These are phyloP conservation scores for Pythium guiyangense DNA, from an alignment of 352 stramenopile species.

Conservation along the genomic window DNA sequence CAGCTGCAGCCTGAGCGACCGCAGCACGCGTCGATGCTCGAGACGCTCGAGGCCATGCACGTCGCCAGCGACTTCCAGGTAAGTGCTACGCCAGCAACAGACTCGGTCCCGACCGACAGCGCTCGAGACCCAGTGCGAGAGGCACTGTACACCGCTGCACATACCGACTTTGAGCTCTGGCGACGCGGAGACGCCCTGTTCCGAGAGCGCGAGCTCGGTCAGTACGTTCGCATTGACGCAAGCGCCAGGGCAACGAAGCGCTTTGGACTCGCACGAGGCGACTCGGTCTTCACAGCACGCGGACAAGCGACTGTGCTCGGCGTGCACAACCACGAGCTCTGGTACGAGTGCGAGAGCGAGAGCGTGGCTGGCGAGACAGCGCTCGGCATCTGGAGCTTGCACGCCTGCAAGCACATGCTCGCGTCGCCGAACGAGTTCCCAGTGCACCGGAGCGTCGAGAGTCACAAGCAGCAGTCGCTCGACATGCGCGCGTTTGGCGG, in stretches of 20 bases:
- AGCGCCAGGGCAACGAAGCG: slow-evolving; percentile 17
- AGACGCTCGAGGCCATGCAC: slow-evolving; percentile 27
- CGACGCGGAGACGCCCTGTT: slow-evolving; percentile 18
- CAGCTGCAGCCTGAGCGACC: slow-evolving; percentile 6
- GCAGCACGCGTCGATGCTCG: slow-evolving; percentile 38
- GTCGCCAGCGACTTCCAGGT: slow-evolving; percentile 20
- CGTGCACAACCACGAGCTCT: slow-evolving; percentile 57
- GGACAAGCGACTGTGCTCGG: slow-evolving; percentile 63
- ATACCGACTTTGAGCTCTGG: slow-evolving; percentile 26
- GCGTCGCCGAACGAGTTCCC: slow-evolving; percentile 35
- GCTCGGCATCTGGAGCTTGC: slow-evolving; percentile 43
- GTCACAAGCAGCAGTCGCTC: neutral
- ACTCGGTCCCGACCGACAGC: neutral
- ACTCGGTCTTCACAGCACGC: slow-evolving; percentile 56
- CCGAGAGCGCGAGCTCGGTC: slow-evolving; percentile 27
- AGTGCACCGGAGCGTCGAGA: slow-evolving; percentile 21
- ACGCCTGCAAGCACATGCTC: slow-evolving; percentile 41
- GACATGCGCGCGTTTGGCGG: slow-evolving; percentile 2
- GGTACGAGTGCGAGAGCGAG: slow-evolving; percentile 41
- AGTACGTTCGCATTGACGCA: slow-evolving; percentile 29
- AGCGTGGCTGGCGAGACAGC: neutral
- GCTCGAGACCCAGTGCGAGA: neutral
- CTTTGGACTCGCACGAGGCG: slow-evolving; percentile 40
- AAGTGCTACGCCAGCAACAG: no score
- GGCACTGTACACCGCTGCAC: slow-evolving; percentile 22